Evolutionary conservation across 2,329 filamentous ascomycete genomes (phyloP).

Genomic region (Colletotrichum simmondsii): DNA sequence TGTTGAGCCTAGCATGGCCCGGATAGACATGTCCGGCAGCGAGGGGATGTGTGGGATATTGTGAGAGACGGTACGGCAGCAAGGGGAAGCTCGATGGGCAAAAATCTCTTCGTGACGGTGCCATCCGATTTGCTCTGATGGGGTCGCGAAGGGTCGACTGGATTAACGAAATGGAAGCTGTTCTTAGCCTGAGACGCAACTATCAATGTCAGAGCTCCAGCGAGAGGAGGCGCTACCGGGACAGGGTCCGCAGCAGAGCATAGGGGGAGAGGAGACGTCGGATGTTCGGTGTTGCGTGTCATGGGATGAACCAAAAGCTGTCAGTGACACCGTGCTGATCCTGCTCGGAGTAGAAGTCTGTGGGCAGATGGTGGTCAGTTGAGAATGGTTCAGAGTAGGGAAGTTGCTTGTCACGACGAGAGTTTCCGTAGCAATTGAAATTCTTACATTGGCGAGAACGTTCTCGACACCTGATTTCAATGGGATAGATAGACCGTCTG

Average conservation of each 20-base stretch:
- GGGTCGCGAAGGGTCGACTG: constrained; percentile 1
- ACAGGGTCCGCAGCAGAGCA: constrained; percentile 29
- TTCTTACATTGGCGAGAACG: neutral
- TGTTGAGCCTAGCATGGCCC: neutral
- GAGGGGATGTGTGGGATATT: constrained; percentile 26
- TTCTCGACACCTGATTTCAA: neutral
- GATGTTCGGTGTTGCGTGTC: constrained; percentile 1
- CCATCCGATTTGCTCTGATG: constrained; percentile 25
- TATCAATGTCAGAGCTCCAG: constrained; percentile 28
- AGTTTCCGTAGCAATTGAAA: neutral
- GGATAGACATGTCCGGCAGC: constrained; percentile 1
- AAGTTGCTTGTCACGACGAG: constrained; percentile 14
- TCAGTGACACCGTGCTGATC: neutral
- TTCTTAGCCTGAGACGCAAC: neutral
- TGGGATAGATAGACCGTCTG: neutral
- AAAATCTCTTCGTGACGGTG: constrained; percentile 24
- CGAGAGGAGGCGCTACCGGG: constrained; percentile 22
- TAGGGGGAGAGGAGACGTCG: constrained; percentile 11
- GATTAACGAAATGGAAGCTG: neutral
- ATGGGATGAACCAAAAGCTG: constrained; percentile 28
- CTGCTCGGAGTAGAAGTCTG: neutral
- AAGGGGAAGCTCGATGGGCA: constrained; percentile 14
- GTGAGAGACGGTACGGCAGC: constrained; percentile 19
- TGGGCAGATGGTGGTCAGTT: neutral
- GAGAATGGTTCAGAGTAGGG: neutral